Conservation (phyloP, 495 filamentous ascomycete species). For the Hamigera avellanea region DNA sequence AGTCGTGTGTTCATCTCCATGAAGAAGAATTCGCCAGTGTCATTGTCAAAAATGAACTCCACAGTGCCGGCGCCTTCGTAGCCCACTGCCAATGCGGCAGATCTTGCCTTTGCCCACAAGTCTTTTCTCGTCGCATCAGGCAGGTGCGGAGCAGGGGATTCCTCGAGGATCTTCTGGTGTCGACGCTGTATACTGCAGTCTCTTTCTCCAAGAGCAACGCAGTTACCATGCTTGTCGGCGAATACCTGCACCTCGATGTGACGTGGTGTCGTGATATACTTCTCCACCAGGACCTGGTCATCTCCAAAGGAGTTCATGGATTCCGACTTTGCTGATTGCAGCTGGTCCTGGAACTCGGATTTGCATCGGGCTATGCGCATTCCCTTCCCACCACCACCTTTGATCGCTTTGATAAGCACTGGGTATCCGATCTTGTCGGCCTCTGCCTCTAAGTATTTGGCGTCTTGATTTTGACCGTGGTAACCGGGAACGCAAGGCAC, state of each 20-base stretch:
- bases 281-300: conserved; percentile 93
- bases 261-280: conserved; percentile 86
- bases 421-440: conserved; percentile 81
- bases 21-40: conserved; percentile 88
- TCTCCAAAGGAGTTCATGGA: conserved; percentile 87
- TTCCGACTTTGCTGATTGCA: conserved; percentile 82
- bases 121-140: conserved; percentile 70
- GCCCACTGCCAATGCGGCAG: conserved; percentile 80
- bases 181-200: conserved; percentile 81
- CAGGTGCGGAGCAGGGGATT: conserved; percentile 84
- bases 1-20: conserved; percentile 99
- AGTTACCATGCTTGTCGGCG: conserved; percentile 80
- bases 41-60: conserved; percentile 98
- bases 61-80: conserved; percentile 97
- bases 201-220: conserved; percentile 71
- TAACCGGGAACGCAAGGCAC: conserved; percentile 97
- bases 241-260: conserved; percentile 99
- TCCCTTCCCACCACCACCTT: conserved; percentile 95
- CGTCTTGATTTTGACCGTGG: conserved; percentile 76
- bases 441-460: conserved; percentile 54
- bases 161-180: conserved; percentile 96
- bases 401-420: conserved; percentile 93
- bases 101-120: conserved; percentile 85
- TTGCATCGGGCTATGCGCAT: conserved; percentile 83
- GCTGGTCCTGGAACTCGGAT: conserved; percentile 66